These are phyloP conservation scores for Pseudogymnoascus sp. DNA, from an alignment of 2,329 filamentous ascomycete genomes.

Conservation along the genomic window DNA sequence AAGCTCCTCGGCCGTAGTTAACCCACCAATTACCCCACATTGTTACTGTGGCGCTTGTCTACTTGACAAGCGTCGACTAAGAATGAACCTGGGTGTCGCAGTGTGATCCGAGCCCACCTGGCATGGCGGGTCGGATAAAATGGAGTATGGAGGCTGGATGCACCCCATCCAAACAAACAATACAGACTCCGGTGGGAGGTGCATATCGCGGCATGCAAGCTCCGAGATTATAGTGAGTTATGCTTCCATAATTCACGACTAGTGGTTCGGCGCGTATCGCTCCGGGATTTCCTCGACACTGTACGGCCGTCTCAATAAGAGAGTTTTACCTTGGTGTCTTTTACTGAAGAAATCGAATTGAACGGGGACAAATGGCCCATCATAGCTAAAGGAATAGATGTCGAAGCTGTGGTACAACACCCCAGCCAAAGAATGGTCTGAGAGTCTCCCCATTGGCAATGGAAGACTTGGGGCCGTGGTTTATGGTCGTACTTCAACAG, in stretches of 20 bases:
- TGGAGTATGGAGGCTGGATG: background rate
- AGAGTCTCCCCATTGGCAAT: constrained; percentile 42
- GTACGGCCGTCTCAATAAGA: background rate
- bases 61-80: background rate
- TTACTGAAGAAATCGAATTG: background rate
- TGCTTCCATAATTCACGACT: background rate
- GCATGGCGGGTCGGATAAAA: background rate
- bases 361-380: background rate
- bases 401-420: constrained; percentile 24
- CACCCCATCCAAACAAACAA: background rate
- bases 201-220: background rate
- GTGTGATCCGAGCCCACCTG: background rate
- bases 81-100: background rate
- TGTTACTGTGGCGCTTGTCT: background rate
- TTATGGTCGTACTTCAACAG: constrained; percentile 36
- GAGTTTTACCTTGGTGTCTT: background rate
- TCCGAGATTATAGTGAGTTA: background rate
- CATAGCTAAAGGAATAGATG: background rate
- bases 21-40: constrained; percentile 9
- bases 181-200: background rate
- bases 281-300: background rate
- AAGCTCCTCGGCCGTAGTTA: background rate
- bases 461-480: constrained; percentile 39
- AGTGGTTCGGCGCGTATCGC: background rate
- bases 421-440: constrained; percentile 28